Conservation (phyloP, 495 filamentous ascomycete genomes). For the Podospora anserina region DNA sequence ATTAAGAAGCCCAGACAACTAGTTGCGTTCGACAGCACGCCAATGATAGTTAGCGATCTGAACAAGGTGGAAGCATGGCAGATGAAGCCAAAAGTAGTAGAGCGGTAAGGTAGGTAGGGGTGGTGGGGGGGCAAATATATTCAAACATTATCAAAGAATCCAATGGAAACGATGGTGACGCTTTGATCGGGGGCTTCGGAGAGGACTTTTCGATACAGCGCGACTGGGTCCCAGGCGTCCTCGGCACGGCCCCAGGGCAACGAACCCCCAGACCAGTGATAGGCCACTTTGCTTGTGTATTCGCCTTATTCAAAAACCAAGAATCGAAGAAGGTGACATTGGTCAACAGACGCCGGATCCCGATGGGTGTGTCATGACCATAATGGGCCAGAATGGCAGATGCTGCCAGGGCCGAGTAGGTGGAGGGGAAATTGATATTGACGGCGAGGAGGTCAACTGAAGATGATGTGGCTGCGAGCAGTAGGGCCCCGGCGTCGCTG, state of each 20-base stretch:
- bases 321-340: slow-evolving; percentile 45
- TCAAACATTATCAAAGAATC: slow-evolving; percentile 40
- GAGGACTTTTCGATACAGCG: slow-evolving; percentile 42
- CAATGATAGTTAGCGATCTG: neutral
- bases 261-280: slow-evolving; percentile 35
- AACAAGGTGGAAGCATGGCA: too few species aligned
- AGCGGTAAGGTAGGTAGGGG: too few species aligned
- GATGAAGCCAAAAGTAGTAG: neutral
- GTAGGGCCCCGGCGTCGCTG: slow-evolving; percentile 38
- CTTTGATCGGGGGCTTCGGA: slow-evolving; percentile 35
- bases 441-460: slow-evolving; percentile 41
- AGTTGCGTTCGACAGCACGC: neutral
- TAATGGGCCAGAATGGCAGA: slow-evolving; percentile 46
- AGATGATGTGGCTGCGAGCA: slow-evolving; percentile 35
- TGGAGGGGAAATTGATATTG: slow-evolving; percentile 43
- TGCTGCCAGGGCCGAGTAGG: slow-evolving; percentile 41
- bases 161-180: slow-evolving; percentile 45
- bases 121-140: neutral
- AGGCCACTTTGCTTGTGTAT: slow-evolving; percentile 39
- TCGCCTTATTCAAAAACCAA: slow-evolving; percentile 29
- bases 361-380: slow-evolving; percentile 39
- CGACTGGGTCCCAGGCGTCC: slow-evolving; percentile 41
- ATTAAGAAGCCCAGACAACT: slow-evolving; percentile 40
- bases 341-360: slow-evolving; percentile 37
- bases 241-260: slow-evolving; percentile 34